Conservation (phyloP, 2,329 filamentous ascomycete species). For the Diaporthe vaccinii region DNA sequence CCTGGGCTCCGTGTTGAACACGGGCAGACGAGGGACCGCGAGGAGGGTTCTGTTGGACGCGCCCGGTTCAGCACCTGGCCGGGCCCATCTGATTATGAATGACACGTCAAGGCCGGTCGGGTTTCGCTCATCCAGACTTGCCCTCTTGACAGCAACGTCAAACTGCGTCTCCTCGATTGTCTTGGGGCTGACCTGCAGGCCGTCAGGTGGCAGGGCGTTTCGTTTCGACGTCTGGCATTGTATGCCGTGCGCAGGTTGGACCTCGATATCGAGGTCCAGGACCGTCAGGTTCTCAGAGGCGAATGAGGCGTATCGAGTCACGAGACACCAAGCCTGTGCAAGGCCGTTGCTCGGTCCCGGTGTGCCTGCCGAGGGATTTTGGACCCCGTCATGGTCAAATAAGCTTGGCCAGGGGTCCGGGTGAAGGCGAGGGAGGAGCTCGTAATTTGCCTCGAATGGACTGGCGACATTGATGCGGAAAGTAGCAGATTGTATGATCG, state of each 20-base stretch:
- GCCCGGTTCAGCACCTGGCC: conserved; percentile 56
- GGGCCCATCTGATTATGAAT: conserved; percentile 83
- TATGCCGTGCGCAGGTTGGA: conserved; percentile 66
- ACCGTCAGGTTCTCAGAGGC: conserved; percentile 79
- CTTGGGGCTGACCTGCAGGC: conserved; percentile 71
- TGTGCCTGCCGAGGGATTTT: conserved; percentile 45
- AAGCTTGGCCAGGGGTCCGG: conserved; percentile 87
- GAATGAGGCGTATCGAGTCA: conserved; percentile 82
- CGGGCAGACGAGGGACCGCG: conserved; percentile 82
- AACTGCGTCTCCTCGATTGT: conserved; percentile 81
- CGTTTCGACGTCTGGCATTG: conserved; percentile 65
- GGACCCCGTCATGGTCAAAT: conserved; percentile 73
- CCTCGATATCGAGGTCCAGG: conserved; percentile 69
- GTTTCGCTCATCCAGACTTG: conserved; percentile 84
- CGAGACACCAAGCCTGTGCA: conserved; percentile 84
- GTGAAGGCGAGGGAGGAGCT: conserved; percentile 85
- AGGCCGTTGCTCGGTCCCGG: conserved; percentile 66
- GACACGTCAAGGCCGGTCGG: conserved; percentile 81
- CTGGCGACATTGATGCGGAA: conserved; percentile 80
- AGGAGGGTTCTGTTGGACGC: conserved; percentile 75
- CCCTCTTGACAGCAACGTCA: conserved; percentile 80
- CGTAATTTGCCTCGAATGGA: conserved; percentile 93
- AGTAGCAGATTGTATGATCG: conserved; percentile 79
- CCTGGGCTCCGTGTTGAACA: conserved; percentile 87
- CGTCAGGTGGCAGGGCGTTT: conserved; percentile 55